Evolutionary conservation across 148 eudicot species (phyloP), one percentile per base, ranked within the genome.

Genomic region (Vaccinium corymbosum): DNA sequence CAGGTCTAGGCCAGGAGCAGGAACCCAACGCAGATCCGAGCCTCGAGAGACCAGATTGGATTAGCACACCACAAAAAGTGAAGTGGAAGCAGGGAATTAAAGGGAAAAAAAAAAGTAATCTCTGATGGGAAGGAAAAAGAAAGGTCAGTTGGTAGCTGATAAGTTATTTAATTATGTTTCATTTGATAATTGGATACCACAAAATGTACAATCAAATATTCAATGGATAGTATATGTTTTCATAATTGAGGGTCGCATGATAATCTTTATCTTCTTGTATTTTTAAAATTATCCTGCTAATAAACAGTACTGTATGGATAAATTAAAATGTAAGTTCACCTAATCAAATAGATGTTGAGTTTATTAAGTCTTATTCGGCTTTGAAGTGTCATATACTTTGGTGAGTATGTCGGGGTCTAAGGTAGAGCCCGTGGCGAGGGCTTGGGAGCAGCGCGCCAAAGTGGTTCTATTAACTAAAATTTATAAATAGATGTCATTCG

Each of bases 61-160:
- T 35, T 35, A 35, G 4, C 38, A 35, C 38, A 35, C 38, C 38
- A 35, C 38, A 35, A 35, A 35, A 62, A 62, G 70, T n/a, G 70
- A n/a, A 62, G 70, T 62, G 70, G 70, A 62, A 62, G 70, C 29
- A n/a, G 70, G 29, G 70, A 20, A 62, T 62, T 49, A n/a, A n/a
- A 62, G 22, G 29, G 70, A 2, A 35, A 35, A 35, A 27, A n/a
- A 22, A 62, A 62, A 62, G 29, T 62, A n/a, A n/a, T 7, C 70
- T n/a, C 9, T 62, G 14, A n/a, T 62, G 29, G 29, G 3, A 62
- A 62, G 70, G 29, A 62, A 62, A 62, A 62, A 62, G 29, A 62
- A 62, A 62, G 29, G 13, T 1, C 70, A 62, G 9, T 9, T 62
- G 70, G 22, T n/a, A n/a, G 14, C 29, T 20, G 25, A 59, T 17